Conservation (phyloP, 1,284 basidiomycete species). For the Mycosarcoma mackinlayi region DNA sequence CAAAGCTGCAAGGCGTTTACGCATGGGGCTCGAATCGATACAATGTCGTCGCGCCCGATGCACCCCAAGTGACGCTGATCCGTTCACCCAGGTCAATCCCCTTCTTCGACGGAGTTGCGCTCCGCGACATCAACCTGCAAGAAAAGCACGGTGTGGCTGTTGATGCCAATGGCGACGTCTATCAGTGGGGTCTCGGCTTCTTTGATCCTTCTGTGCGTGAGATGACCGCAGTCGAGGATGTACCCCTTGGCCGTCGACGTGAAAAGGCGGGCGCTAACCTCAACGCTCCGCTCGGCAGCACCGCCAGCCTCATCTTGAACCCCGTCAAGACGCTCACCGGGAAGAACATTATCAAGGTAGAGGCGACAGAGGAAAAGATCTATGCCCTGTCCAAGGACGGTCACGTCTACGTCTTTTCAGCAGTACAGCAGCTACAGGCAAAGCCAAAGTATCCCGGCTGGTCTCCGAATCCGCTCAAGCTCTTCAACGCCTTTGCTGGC, state of each 20-base stretch:
- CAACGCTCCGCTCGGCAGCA: constrained; percentile 34
- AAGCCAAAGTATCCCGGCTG: constrained; percentile 36
- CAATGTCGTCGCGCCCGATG: constrained; percentile 63
- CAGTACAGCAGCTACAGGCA: constrained; percentile 44
- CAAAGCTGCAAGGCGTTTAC: constrained; percentile 53
- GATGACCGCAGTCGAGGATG: constrained; percentile 48
- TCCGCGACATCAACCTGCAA: constrained; percentile 61
- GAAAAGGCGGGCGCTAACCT: constrained; percentile 50
- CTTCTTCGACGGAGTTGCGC: constrained; percentile 62
- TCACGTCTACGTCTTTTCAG: constrained; percentile 64
- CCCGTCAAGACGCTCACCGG: constrained; percentile 62
- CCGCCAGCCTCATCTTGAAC: constrained; percentile 26
- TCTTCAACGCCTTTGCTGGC: constrained; percentile 50
- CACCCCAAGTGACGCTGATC: constrained; percentile 46
- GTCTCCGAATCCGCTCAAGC: constrained; percentile 47
- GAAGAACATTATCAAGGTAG: constrained; percentile 63
- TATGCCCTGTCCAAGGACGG: constrained; percentile 61
- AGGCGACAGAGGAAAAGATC: constrained; percentile 61
- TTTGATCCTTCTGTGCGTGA: constrained; percentile 55
- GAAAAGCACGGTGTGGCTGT: constrained; percentile 65
- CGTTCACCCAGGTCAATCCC: constrained; percentile 57
- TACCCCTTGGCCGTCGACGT: constrained; percentile 49
- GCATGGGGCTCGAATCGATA: constrained; percentile 63
- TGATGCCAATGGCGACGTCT: constrained; percentile 76
- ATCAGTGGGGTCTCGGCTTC: constrained; percentile 68